A percentile compares a stretch with the other conserved stretches of the same genome.
Evolutionary conservation across 2,329 filamentous ascomycete species (phyloP).

Genomic region (Byssochlamys sp.): DNA sequence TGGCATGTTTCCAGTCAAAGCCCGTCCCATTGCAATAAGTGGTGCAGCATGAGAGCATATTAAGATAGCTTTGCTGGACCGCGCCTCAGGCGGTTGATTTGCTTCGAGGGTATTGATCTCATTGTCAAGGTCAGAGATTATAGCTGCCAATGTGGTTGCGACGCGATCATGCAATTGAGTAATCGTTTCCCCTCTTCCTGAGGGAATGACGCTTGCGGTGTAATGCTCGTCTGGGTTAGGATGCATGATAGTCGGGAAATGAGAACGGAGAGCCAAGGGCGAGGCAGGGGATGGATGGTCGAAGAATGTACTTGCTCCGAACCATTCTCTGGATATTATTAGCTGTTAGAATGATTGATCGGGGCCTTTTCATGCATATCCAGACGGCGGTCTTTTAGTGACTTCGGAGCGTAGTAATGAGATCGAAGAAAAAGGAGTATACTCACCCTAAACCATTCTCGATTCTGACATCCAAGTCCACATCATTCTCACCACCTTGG

Average conservation of each 20-base stretch:
- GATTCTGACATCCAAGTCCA: conserved; percentile 35
- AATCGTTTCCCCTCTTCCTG: conserved; percentile 67
- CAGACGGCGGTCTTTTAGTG: background rate
- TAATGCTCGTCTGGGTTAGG: conserved; percentile 44
- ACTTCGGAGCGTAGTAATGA: background rate
- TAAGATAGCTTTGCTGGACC: conserved; percentile 52
- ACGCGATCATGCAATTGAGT: conserved; percentile 69
- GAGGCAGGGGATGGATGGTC: conserved; percentile 70
- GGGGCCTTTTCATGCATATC: background rate
- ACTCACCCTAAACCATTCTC: conserved; percentile 46
- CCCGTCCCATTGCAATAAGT: conserved; percentile 75
- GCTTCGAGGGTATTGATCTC: conserved; percentile 33
- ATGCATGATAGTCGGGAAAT: conserved; percentile 51
- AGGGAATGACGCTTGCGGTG: conserved; percentile 56
- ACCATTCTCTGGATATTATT: conserved; percentile 63
- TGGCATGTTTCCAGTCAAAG: conserved; percentile 69
- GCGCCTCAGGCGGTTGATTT: conserved; percentile 37
- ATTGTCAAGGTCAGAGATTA: conserved; percentile 63
- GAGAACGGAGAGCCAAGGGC: conserved; percentile 49
- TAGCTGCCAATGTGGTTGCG: conserved; percentile 56
- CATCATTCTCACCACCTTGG: conserved; percentile 28
- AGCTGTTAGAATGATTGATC: background rate
- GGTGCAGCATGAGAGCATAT: conserved; percentile 84
- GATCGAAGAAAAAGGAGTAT: background rate
- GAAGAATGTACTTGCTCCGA: conserved; percentile 68